Percentiles rank a stretch among this genome's conserved stretches.
Conservation (phyloP, 257 asterid genomes). For the Nicotiana attenuata region DNA sequence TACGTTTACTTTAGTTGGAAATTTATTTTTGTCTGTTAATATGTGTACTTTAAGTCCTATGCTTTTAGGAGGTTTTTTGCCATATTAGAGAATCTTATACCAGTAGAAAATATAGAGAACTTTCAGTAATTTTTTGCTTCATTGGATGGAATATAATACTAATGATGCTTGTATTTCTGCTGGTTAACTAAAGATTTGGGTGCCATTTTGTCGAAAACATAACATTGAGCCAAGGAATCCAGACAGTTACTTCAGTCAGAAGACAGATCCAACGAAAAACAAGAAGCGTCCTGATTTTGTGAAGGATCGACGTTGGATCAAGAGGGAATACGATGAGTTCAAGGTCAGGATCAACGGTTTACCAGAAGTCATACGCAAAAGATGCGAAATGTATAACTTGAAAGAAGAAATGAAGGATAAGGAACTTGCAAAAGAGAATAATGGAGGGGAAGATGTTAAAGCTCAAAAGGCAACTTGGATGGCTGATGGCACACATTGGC, state of each 20-base stretch:
- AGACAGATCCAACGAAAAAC: conserved; percentile 75
- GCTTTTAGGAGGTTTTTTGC: too few relatives aligned
- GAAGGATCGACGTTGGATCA: conserved; percentile 94
- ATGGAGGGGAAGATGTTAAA: conserved; percentile 41
- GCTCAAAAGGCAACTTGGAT: conserved; percentile 75
- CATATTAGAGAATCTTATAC: too few relatives aligned
- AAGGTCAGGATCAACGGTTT: conserved; percentile 90
- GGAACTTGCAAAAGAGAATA: conserved; percentile 39
- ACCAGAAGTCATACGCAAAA: conserved; percentile 63
- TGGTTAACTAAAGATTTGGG: conserved; percentile 60
- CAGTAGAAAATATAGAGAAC: too few relatives aligned
- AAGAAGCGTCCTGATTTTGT: conserved; percentile 80
- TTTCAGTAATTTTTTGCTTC: too few relatives aligned
- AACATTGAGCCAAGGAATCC: conserved; percentile 91
- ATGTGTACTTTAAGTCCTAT: too few relatives aligned
- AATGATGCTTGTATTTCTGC: neutral
- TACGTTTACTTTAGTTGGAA: too few relatives aligned
- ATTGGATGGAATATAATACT: neutral
- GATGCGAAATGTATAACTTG: conserved; percentile 64
- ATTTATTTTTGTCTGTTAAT: too few relatives aligned
- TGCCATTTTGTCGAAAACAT: conserved; percentile 92
- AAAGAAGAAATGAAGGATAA: conserved; percentile 50
- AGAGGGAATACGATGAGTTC: conserved; percentile 94
- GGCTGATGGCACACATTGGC: conserved; percentile 99
- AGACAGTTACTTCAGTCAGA: conserved; percentile 84